Evolutionary conservation across 345 rosid species (phyloP).

Genomic region (Physaria fendleri): DNA sequence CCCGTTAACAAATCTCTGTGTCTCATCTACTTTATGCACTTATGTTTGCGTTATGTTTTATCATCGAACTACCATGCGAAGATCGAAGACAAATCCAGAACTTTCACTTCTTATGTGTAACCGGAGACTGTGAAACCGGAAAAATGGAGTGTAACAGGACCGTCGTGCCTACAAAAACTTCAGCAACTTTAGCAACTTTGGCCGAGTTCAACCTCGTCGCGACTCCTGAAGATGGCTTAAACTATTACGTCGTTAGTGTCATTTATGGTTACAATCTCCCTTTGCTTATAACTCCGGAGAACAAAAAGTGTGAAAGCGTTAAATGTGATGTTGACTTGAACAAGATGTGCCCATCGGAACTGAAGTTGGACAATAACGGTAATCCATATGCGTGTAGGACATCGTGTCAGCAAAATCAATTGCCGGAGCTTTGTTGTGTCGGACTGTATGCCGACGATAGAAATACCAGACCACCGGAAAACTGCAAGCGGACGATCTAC

Average conservation of each 20-base stretch:
- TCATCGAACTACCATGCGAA: too few relatives aligned
- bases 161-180: constrained; percentile 25
- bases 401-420: constrained; percentile 40
- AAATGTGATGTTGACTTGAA: constrained; percentile 39
- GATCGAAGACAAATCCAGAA: too few relatives aligned
- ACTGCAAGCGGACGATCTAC: constrained; percentile 42
- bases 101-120: constrained; percentile 5
- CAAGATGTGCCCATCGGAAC: constrained; percentile 41
- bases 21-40: too few relatives aligned
- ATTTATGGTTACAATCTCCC: constrained; percentile 34
- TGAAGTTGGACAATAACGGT: constrained; percentile 20
- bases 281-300: constrained; percentile 7
- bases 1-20: too few relatives aligned
- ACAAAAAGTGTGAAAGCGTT: constrained; percentile 1
- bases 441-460: constrained; percentile 11
- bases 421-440: constrained; percentile 56
- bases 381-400: constrained; percentile 41
- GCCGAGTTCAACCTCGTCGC: constrained; percentile 42
- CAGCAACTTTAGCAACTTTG: constrained; percentile 26
- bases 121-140: constrained; percentile 50
- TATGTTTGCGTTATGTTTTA: too few relatives aligned
- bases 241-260: constrained; percentile 42
- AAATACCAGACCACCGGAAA: neutral
- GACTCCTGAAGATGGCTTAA: constrained; percentile 20
- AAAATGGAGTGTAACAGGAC: constrained; percentile 36